Percentiles rank a stretch among this genome's conserved stretches.
Conservation (phyloP, 1,139 yeast genomes). For the Suhomyces terraborum region DNA sequence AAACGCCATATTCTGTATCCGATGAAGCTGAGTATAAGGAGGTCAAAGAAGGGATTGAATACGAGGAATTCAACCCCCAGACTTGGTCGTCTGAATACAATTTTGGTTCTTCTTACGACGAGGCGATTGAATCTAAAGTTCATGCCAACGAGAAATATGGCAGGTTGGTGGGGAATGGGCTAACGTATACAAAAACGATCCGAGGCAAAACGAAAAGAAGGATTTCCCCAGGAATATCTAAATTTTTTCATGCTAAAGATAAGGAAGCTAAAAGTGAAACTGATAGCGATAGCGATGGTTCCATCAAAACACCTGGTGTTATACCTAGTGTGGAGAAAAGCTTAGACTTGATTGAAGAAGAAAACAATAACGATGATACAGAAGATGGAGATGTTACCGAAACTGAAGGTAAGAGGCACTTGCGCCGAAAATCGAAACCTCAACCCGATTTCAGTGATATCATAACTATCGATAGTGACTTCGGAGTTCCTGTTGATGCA, state of each 20-base stretch:
- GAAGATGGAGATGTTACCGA: conserved; percentile 21
- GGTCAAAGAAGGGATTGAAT: not conserved
- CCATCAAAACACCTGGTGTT: conserved; percentile 17
- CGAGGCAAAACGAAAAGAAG: conserved; percentile 15
- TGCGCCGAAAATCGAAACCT: conserved; percentile 3
- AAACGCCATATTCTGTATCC: too few species aligned
- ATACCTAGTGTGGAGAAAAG: conserved; percentile 15
- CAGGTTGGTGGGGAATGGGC: not conserved
- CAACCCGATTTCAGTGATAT: conserved; percentile 19
- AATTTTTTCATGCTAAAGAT: conserved; percentile 23
- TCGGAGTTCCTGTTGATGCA: conserved; percentile 32
- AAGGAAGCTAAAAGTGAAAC: conserved; percentile 8
- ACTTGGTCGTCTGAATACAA: not conserved
- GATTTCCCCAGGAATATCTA: conserved; percentile 19
- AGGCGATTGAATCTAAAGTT: conserved; percentile 5
- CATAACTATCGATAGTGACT: conserved; percentile 37
- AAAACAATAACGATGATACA: conserved; percentile 14
- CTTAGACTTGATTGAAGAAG: conserved; percentile 26
- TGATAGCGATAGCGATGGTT: conserved; percentile 27
- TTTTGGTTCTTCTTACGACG: conserved; percentile 6
- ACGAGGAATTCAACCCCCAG: not conserved
- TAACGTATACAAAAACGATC: conserved; percentile 18
- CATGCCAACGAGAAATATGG: not conserved
- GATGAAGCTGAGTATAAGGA: too few species aligned
- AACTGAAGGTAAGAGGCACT: conserved; percentile 14